These are phyloP conservation scores for Wickerhamomyces sp. DNA, from an alignment of 1,139 yeast genomes.

Conservation along the genomic window DNA sequence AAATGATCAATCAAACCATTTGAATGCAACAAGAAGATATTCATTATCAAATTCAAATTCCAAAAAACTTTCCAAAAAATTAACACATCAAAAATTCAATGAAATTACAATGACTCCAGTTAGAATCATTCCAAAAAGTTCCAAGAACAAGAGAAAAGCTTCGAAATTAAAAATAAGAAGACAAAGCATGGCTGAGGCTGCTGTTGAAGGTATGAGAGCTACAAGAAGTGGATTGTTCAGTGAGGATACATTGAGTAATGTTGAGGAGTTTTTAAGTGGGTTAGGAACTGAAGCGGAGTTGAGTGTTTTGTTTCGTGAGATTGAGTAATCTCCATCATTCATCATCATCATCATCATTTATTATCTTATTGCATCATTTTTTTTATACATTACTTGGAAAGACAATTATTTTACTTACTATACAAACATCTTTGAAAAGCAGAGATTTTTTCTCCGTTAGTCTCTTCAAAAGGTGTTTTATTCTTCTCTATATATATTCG, in stretches of 20 bases:
- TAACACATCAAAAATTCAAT: constrained; percentile 10
- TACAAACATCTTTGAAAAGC: no score
- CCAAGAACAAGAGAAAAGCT: constrained; percentile 14
- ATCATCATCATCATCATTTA: no score
- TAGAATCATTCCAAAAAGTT: constrained; percentile 15
- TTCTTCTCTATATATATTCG: no score
- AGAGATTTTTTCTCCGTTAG: no score
- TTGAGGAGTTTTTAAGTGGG: constrained; percentile 52
- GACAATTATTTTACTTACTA: no score
- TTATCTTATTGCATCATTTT: no score
- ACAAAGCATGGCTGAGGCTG: constrained; percentile 67
- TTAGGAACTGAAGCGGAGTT: constrained; percentile 24
- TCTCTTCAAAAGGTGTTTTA: no score
- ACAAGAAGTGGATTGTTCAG: constrained; percentile 73
- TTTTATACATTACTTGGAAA: no score
- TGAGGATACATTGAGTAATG: constrained; percentile 65
- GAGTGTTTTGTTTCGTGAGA: constrained; percentile 20
- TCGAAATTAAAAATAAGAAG: constrained; percentile 36
- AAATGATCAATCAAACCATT: constrained; percentile 24
- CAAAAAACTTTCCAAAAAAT: constrained; percentile 4
- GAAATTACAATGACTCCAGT: constrained; percentile 19
- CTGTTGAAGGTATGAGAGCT: constrained; percentile 66
- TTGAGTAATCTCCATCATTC: constrained; percentile 5
- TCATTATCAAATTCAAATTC: constrained; percentile 9
- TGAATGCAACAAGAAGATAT: constrained; percentile 23